Evolutionary conservation across 2,329 filamentous ascomycete genomes (phyloP), one percentile per base, ranked within the genome.

Genomic region (Exophiala sideris): DNA sequence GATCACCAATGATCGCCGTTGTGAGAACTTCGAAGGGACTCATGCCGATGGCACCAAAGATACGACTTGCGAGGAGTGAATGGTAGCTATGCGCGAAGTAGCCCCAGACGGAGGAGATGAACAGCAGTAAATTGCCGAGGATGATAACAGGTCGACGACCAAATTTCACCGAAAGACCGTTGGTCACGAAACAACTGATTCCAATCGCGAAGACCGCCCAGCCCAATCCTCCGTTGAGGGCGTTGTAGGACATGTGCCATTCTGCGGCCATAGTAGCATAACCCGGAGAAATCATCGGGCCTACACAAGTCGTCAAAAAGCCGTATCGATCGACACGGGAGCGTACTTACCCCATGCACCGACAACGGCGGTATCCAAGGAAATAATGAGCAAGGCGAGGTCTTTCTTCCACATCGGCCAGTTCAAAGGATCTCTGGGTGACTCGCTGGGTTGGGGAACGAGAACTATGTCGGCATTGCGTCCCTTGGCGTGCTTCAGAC

Each of bases 1-100:
- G 53, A 54, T 76, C 74, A 1, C 67, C 70, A 34, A 76, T 71
- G 1, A 76, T 79, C 7, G 57, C 53, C 5, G 50, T 53, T 6
- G 49, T 57, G 21, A 59, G 49, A 2, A 60, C 57, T 55, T 63
- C 60, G 35, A 62, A 63, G 2, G 59, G 57, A 5, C 50, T 56
- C 59, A 63, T 62, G n/a, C 58, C 61, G 9, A 63, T 50, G 34
- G 54, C 60, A 16, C 57, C 57, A 12, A 63, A 52, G n/a, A 63
- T 52, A 4, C 61, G 55, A 18, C 54, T 52, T 4, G 58, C 60
- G 4, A 63, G 58, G 7, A 63, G 49, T 16, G 55, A 61, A 20
- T 59, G 50, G 32, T 63, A 63, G 12, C 51, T 58, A 45, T 63
- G 45, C 8, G 59, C 60, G 21, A 59, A 61, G 32, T 60, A 62